Evolutionary conservation across 768 basidiomycete genomes (phyloP).

Genomic region (Leccinum boreale): DNA sequence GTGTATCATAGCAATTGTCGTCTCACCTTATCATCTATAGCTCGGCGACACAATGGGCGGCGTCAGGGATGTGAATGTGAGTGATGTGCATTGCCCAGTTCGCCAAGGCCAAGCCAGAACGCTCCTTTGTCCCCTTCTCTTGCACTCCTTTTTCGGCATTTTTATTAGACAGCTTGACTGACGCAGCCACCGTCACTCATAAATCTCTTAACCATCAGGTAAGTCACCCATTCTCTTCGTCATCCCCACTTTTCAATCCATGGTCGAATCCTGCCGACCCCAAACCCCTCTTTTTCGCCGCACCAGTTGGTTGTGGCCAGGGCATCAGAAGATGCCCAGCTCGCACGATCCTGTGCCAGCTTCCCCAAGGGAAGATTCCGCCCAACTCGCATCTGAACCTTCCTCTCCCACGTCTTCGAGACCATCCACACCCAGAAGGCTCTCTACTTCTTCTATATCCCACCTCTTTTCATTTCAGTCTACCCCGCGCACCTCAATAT

Average conservation of each 20-base stretch:
- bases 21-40: not conserved
- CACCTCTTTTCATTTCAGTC: slow-evolving; percentile 26
- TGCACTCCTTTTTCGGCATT: slow-evolving; percentile 17
- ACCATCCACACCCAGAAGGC: slow-evolving; percentile 19
- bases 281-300: slow-evolving; percentile 15
- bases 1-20: not conserved
- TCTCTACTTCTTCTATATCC: slow-evolving; percentile 25
- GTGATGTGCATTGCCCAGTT: slow-evolving; percentile 15
- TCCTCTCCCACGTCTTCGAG: slow-evolving; percentile 10
- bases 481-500: slow-evolving; percentile 12
- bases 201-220: slow-evolving; percentile 30
- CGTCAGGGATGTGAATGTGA: slow-evolving; percentile 29
- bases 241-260: slow-evolving; percentile 13
- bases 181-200: slow-evolving; percentile 28
- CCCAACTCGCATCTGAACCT: slow-evolving; percentile 1
- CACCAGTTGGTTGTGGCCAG: slow-evolving; percentile 29
- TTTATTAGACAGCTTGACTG: slow-evolving; percentile 28
- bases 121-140: slow-evolving; percentile 9
- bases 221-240: slow-evolving; percentile 22
- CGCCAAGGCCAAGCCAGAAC: slow-evolving; percentile 20
- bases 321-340: slow-evolving; percentile 20
- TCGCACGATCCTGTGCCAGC: slow-evolving; percentile 17
- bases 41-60: slow-evolving; percentile 19
- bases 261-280: slow-evolving; percentile 19
- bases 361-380: slow-evolving; percentile 14